Conservation (phyloP, 345 rosid species). For the Microcos paniculata region DNA sequence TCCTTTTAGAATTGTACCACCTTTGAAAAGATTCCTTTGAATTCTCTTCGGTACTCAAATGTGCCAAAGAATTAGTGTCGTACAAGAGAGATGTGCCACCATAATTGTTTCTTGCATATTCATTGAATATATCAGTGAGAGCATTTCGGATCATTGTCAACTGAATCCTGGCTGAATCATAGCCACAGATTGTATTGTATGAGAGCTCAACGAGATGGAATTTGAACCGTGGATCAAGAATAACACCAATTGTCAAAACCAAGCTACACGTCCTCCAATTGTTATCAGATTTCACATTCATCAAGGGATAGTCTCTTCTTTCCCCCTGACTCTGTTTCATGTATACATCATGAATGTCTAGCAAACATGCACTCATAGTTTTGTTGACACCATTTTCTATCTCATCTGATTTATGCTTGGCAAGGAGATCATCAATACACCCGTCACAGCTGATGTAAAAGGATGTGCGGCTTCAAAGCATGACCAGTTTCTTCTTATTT, state of each 20-base stretch:
- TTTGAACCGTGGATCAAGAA: constrained; percentile 1
- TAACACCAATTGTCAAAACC: neutral
- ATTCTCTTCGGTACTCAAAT: neutral
- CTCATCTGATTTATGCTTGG: too few species aligned
- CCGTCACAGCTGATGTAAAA: neutral
- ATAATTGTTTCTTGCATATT: neutral
- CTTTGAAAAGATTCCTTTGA: neutral
- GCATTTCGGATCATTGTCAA: neutral
- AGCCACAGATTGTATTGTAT: neutral
- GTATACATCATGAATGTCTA: neutral
- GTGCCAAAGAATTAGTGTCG: neutral
- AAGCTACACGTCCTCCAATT: neutral
- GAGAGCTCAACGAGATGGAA: neutral
- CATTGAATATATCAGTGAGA: neutral
- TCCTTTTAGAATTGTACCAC: neutral
- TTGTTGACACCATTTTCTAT: neutral
- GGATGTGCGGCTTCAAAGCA: neutral
- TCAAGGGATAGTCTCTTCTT: neutral
- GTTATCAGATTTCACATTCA: neutral
- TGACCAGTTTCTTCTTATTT: neutral
- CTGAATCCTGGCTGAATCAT: neutral
- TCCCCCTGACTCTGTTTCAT: neutral
- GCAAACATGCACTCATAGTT: neutral
- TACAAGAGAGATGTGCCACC: neutral
- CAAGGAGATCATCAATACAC: neutral